A percentile compares a stretch with the other conserved stretches of the same genome.
Conservation (phyloP, 2,329 filamentous ascomycete genomes). For the Xylaria multiplex region DNA sequence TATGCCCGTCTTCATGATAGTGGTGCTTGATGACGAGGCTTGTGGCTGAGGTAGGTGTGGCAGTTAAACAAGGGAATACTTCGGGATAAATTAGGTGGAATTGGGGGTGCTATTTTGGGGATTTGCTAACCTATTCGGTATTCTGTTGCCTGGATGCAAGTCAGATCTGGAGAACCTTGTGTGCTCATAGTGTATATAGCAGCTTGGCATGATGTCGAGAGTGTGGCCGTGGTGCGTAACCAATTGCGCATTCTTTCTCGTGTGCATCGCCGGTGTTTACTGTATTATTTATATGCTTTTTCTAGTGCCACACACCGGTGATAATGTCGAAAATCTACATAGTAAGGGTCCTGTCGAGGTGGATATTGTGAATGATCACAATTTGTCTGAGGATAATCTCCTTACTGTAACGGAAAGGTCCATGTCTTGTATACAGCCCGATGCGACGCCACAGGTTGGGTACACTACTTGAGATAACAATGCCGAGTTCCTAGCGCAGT, state of each 20-base stretch:
- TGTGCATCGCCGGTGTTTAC: not conserved
- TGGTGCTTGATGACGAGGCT: constrained; percentile 11
- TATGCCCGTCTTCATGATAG: no score
- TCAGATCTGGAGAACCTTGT: constrained; percentile 30
- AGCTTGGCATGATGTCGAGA: constrained; percentile 16
- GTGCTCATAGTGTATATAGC: not conserved
- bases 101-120: constrained; percentile 23
- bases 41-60: constrained; percentile 16
- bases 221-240: constrained; percentile 12
- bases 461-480: no score
- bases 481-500: constrained; percentile 16
- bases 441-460: no score
- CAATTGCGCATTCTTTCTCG: constrained; percentile 21
- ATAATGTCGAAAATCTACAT: not conserved
- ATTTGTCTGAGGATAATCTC: constrained; percentile 19
- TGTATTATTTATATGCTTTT: no score
- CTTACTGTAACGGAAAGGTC: constrained; percentile 28
- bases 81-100: not conserved
- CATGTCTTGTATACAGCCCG: no score
- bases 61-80: not conserved
- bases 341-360: constrained; percentile 21
- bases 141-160: constrained; percentile 33
- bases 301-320: not conserved
- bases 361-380: constrained; percentile 31
- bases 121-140: constrained; percentile 1